Base-by-base conservation (phyloP, 768 basidiomycete species). In the Tremella fuciformis region DNA sequence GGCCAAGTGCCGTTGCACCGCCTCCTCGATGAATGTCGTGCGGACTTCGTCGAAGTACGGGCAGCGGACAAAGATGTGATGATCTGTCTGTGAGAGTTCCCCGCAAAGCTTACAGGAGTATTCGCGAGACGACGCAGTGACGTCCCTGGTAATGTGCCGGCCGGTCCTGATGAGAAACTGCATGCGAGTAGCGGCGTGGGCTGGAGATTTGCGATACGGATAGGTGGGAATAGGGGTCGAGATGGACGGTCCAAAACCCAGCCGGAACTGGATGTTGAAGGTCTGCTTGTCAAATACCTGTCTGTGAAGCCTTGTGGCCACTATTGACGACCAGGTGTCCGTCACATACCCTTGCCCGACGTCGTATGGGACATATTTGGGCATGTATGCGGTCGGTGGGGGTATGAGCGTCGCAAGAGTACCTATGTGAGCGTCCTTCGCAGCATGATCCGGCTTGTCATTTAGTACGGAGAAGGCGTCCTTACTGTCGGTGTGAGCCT, bases 11-110 rank as follows among this genome's bases (percentile, higher is more conserved):
- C n/a, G n/a, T n/a, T n/a, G n/a, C n/a, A n/a, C n/a, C n/a, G n/a
- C n/a, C n/a, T n/a, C n/a, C n/a, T n/a, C n/a, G n/a, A n/a, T 18
- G 13, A 39, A 52, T 38, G 54, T 25, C 19, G 46, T 19, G 16
- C 44, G 6, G 24, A 60, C 13, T 7, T 7, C 8, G 7, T 54
- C 39, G 55, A 9, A 61, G 13, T n/a, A 13, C 21, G 42, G 19
- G 34, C 59, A 61, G 13, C 57, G 21, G 39, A 41, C 38, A 51
- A 61, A 61, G 6, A 61, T 52, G 29, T 61, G 59, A 21, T 29
- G 44, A 9, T 55, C 50, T 13, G 46, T 24, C 13, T 56, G 44
- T 2, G 19, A 8, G 15, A 16, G 18, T 2, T 21, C 11, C 29
- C 37, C 47, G 51, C 47, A 49, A 11, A 49, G 47, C 11, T 49